phyloP scores from a whole-genome alignment of 2,329 filamentous ascomycete genomes.

The Trichoderma afroharzianum region DNA sequence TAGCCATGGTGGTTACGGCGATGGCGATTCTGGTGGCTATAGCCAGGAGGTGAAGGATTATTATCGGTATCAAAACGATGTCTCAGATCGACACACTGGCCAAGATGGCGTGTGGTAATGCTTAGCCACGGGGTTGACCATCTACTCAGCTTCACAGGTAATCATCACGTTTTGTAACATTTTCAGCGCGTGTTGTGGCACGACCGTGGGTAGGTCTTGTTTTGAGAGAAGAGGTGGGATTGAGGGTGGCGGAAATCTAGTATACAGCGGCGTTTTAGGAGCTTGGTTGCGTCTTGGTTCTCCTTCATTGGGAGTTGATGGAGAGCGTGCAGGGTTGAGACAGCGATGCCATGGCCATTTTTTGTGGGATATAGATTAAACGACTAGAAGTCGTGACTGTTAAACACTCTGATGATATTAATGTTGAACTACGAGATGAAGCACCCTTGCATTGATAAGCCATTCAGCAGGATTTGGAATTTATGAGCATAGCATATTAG shows the following conservation, averaged over 20 bases:
- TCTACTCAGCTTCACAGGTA: neutral
- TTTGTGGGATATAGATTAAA: neutral
- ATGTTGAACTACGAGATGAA: neutral
- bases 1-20: slow-evolving; percentile 32
- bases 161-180: neutral
- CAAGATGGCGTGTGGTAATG: slow-evolving; percentile 44
- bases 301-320: slow-evolving; percentile 10
- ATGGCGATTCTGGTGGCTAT: slow-evolving; percentile 38
- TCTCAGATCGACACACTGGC: slow-evolving; percentile 33
- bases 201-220: neutral
- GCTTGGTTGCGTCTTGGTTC: slow-evolving; percentile 21
- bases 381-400: neutral
- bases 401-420: neutral
- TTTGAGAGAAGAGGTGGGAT: slow-evolving; percentile 17
- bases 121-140: neutral
- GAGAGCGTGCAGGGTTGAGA: neutral
- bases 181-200: neutral
- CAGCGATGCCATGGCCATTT: neutral
- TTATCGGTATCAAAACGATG: slow-evolving; percentile 37
- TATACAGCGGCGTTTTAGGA: slow-evolving; percentile 36
- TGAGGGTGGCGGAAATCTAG: slow-evolving; percentile 22
- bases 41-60: slow-evolving; percentile 40
- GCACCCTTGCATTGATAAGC: neutral
- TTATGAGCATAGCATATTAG: neutral
- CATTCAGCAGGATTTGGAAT: neutral